These are phyloP conservation scores for Nemania diffusa DNA, from an alignment of 2,329 filamentous ascomycete genomes.

Conservation along the genomic window DNA sequence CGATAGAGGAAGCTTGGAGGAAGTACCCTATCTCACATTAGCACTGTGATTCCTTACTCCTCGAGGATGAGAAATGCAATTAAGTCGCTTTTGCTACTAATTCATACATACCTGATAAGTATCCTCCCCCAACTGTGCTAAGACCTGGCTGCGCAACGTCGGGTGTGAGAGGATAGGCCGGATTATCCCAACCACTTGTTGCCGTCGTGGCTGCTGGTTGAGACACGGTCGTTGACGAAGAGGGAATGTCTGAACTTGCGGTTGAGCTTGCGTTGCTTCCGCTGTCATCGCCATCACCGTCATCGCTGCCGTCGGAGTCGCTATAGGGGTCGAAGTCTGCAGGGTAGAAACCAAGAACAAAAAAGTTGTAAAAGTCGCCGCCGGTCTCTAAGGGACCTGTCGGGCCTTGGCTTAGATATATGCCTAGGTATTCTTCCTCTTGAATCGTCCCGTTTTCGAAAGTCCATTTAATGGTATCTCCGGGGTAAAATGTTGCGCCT, in stretches of 20 bases:
- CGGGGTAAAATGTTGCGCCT: constrained; percentile 50
- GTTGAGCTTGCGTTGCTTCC: background rate
- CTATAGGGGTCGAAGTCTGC: constrained; percentile 19
- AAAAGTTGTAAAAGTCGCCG: constrained; percentile 58
- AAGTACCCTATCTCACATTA: constrained; percentile 36
- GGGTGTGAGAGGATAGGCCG: constrained; percentile 24
- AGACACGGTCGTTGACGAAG: background rate
- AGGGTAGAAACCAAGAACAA: constrained; percentile 48
- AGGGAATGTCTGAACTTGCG: background rate
- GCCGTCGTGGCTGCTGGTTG: background rate
- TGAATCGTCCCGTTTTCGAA: constrained; percentile 22
- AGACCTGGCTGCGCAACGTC: constrained; percentile 33
- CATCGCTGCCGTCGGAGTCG: background rate
- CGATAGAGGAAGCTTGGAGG: constrained; percentile 42
- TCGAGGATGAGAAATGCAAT: background rate
- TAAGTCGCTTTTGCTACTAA: background rate
- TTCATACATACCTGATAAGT: background rate
- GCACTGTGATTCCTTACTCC: background rate
- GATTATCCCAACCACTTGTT: background rate
- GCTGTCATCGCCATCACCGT: background rate
- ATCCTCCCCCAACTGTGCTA: background rate
- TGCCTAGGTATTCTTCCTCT: background rate
- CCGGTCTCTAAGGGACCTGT: constrained; percentile 51
- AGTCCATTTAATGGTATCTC: constrained; percentile 29
- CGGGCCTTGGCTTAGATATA: constrained; percentile 24